Conservation (phyloP, 768 basidiomycete species). For the Punctularia strigosozonata region DNA sequence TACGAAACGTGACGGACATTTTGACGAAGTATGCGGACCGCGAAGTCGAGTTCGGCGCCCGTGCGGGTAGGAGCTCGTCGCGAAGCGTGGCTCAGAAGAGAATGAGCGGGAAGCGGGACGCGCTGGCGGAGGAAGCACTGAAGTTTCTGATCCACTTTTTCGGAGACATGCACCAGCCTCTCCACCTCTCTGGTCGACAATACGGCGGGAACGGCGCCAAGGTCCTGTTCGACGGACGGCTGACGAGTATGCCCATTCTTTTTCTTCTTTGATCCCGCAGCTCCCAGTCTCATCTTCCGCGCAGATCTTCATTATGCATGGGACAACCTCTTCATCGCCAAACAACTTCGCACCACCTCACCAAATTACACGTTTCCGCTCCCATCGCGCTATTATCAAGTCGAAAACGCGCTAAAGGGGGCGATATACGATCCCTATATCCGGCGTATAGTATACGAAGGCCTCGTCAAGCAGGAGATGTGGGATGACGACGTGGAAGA, state of each 20-base stretch:
- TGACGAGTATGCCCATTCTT: conserved; percentile 44
- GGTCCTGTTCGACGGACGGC: conserved; percentile 60
- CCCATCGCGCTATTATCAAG: no score
- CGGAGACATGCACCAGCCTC: conserved; percentile 88
- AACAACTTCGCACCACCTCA: conserved; percentile 62
- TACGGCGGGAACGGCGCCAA: conserved; percentile 78
- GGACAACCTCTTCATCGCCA: conserved; percentile 76
- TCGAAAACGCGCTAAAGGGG: conserved; percentile 59
- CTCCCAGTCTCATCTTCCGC: not conserved
- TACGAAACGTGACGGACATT: conserved; percentile 63
- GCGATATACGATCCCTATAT: conserved; percentile 84
- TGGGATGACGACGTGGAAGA: conserved; percentile 46
- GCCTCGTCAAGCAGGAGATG: conserved; percentile 38
- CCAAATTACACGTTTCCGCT: conserved; percentile 73
- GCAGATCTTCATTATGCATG: conserved; percentile 78
- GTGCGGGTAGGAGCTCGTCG: no score
- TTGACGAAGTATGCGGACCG: conserved; percentile 42
- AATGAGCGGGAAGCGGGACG: no score
- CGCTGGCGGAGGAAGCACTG: conserved; percentile 62
- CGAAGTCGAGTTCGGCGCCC: no score
- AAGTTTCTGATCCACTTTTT: conserved; percentile 91
- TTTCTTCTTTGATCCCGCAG: conserved; percentile 2
- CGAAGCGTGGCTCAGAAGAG: conserved; percentile 14
- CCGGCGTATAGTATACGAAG: conserved; percentile 81
- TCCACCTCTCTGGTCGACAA: conserved; percentile 83